Conservation (phyloP, 2,329 filamentous ascomycete species). For the Aspergillus hortae region DNA sequence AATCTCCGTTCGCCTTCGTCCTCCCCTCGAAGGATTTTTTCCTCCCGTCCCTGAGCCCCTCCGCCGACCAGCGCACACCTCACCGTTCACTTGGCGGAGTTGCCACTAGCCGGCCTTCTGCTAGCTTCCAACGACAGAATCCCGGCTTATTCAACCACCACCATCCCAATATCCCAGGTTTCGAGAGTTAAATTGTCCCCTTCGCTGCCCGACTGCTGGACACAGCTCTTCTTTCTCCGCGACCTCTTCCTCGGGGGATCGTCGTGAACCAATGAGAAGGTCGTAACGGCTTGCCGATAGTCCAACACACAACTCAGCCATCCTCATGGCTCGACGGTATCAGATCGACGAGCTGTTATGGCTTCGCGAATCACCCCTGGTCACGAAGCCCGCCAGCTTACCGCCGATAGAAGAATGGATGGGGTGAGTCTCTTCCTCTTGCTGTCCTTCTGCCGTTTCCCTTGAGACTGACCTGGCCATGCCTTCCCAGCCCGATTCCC, state of each 20-base stretch:
- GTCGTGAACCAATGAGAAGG: constrained; percentile 26
- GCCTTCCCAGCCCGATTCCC: constrained; percentile 42
- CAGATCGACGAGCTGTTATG: constrained; percentile 70
- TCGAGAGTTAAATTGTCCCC: background rate
- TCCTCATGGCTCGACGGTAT: constrained; percentile 58
- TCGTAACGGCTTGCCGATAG: constrained; percentile 19
- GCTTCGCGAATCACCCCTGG: constrained; percentile 78
- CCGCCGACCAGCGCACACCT: background rate
- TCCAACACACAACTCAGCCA: constrained; percentile 17
- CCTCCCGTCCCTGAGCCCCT: background rate
- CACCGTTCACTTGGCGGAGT: constrained; percentile 12
- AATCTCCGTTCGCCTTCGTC: background rate
- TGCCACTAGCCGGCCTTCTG: constrained; percentile 14
- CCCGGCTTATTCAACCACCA: background rate
- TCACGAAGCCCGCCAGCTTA: constrained; percentile 71
- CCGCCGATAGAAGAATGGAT: constrained; percentile 93
- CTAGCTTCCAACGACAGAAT: constrained; percentile 3
- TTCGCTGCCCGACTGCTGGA: constrained; percentile 4
- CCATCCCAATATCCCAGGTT: too few species aligned
- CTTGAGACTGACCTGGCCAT: constrained; percentile 19
- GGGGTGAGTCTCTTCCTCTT: constrained; percentile 60
- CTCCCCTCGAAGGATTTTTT: background rate
- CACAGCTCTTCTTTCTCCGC: constrained; percentile 3
- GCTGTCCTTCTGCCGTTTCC: constrained; percentile 3
- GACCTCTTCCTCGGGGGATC: background rate